These are phyloP conservation scores for Monoraphidium neglectum DNA, from an alignment of 139 green algal species.

Conservation along the genomic window DNA sequence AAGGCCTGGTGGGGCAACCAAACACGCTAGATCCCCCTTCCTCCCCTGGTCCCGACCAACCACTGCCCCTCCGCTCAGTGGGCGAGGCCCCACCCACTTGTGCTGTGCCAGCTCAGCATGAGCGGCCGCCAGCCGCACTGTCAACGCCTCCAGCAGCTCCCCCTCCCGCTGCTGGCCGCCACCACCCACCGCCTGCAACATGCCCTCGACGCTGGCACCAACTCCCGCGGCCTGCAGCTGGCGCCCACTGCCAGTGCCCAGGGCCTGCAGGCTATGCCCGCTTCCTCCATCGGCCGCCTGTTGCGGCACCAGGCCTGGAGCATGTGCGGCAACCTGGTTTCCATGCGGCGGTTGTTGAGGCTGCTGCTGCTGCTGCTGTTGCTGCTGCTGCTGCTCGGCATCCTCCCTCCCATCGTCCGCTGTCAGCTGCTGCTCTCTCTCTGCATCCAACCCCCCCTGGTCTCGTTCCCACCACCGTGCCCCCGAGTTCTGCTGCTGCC, in stretches of 20 bases:
- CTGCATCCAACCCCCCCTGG: not conserved
- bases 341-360: not conserved
- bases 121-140: slow-evolving; percentile 6
- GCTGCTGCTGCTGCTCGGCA: slow-evolving; percentile 19
- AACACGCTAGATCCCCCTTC: too few species aligned
- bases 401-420: too few species aligned
- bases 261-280: not conserved
- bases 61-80: not conserved
- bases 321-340: not conserved
- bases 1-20: too few species aligned
- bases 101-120: slow-evolving; percentile 21
- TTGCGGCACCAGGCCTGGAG: not conserved
- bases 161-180: not conserved
- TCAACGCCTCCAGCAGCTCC: slow-evolving; percentile 8
- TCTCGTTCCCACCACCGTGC: not conserved
- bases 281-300: not conserved
- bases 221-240: too few species aligned
- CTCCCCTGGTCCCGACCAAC: too few species aligned
- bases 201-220: too few species aligned
- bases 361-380: not conserved
- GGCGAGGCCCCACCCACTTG: slow-evolving; percentile 31
- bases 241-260: too few species aligned
- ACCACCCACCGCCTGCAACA: not conserved
- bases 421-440: not conserved
- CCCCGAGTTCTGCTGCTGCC: too few species aligned